Base-by-base conservation (phyloP, 495 filamentous ascomycete genomes). In the Penicillium alfredii region DNA sequence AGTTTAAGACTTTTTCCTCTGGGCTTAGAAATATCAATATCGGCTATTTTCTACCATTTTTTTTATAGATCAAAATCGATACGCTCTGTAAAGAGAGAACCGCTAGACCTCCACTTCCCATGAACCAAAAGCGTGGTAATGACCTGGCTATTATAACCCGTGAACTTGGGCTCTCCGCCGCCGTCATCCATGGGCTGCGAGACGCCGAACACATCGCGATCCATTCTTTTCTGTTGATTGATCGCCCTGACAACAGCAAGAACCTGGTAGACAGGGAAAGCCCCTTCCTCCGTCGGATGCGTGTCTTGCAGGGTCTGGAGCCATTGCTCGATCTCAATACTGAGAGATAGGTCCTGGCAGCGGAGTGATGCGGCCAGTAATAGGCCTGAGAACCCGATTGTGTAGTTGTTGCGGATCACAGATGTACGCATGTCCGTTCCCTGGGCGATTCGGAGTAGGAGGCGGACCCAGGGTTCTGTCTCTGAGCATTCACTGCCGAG, bases 321-420 rank as follows among this genome's bases (percentile, higher is more conserved):
- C 56, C 56, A 58, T 2, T 38, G 7, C 14, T 58, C 31, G 19
- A 60, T 53, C 30, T 48, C 25, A 7, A 46, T 7, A 0, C 50
- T 47, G 4, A 55, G 24, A 21, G 25, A 15, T 3, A 42, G 23
- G 19, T 38, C 31, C 21, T 47, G 51, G 11, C 55, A 63, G 24
- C 50, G 49, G 10, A 58, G 44, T 16, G 43, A 21, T 1, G 37
- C 50, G 2, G 58, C 40, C 4, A 62, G 31, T 0, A 62, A 29
- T 7, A 62, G 35, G 25, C 58, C 53, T 0, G 58, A 48, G 38
- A 62, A 51, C 3, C 58, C 58, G 21, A 62, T 59, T 20, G 55
- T 57, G 34, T 55, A 62, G 30, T 12, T 56, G 28, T 62, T 59
- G 22, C 25, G 25, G 14, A 11, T 28, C 7, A 50, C 13, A 10